Base-by-base conservation (phyloP, 306 rosid species). In the Pterocarpus santalinus region DNA sequence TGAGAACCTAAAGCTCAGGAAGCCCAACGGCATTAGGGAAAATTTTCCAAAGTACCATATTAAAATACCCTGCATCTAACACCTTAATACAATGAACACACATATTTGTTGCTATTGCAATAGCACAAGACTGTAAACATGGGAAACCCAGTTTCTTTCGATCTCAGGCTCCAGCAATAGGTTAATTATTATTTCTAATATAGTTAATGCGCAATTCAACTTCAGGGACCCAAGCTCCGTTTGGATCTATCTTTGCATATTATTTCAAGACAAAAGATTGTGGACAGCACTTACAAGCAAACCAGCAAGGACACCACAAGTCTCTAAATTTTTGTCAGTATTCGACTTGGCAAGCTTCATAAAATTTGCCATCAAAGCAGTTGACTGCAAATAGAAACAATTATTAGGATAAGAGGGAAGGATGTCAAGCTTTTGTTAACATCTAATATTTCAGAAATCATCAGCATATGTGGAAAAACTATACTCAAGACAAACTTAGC, bases 301-400 rank as follows among this genome's bases (percentile, higher is more conserved):
- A 77, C 99, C 99, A 7, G 95, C 99, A 53, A 95, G 96, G 80
- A 95, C 73, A 39, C 99, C 99, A 79, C 99, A 95, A 74, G 99
- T 95, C 83, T 93, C 99, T 76, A 95, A 89, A 90, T 93, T 87
- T 83, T 83, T 95, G 39, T 90, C 82, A 41, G 98, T 95, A 85
- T 95, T 95, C 62, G 93, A 90, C 85, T 89, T 90, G 65, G 99
- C 98, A 67, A 95, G 90, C 84, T 84, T 95, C 97, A 95, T 83
- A 87, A 95, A 95, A 79, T 61, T 83, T 65, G 91, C 99, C 99
- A 95, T 95, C 95, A 95, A 76, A 13, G 89, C 72, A 67, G 98
- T 89, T 66, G 99, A 93, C 99, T 95, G 90, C 82, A 87, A 73
- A 84, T 41, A 74, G 81, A 82, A 84, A 78, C 62, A 75, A 68